Conservation (phyloP, 768 basidiomycete species). For the Suillus subaureus region DNA sequence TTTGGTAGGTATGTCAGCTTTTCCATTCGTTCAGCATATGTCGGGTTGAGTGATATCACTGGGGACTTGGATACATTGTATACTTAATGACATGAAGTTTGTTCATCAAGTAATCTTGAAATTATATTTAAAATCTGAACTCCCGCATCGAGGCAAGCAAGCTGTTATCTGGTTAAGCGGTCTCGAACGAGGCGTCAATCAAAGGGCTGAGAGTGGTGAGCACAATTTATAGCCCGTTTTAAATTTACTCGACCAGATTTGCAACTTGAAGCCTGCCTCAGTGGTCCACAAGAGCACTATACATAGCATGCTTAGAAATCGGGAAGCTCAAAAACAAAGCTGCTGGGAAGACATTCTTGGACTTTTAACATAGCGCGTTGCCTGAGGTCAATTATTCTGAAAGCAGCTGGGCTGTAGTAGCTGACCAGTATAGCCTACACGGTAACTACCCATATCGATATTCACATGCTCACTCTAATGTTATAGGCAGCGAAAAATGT, state of each 20-base stretch:
- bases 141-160: background rate
- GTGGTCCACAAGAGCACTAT: background rate
- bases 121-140: background rate
- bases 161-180: background rate
- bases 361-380: background rate
- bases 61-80: slow-evolving; percentile 3
- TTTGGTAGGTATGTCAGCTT: slow-evolving; percentile 13
- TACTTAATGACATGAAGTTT: background rate
- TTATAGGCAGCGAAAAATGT: background rate
- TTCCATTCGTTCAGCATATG: background rate
- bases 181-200: background rate
- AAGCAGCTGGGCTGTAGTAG: background rate
- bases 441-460: background rate
- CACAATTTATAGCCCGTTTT: background rate
- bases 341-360: background rate
- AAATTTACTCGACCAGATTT: background rate
- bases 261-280: background rate
- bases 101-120: background rate
- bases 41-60: background rate
- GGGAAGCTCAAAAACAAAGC: background rate
- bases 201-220: background rate
- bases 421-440: background rate
- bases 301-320: background rate
- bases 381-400: background rate
- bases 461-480: background rate